Base-by-base conservation (phyloP, 257 asterid genomes). In the Solanum microdontum region DNA sequence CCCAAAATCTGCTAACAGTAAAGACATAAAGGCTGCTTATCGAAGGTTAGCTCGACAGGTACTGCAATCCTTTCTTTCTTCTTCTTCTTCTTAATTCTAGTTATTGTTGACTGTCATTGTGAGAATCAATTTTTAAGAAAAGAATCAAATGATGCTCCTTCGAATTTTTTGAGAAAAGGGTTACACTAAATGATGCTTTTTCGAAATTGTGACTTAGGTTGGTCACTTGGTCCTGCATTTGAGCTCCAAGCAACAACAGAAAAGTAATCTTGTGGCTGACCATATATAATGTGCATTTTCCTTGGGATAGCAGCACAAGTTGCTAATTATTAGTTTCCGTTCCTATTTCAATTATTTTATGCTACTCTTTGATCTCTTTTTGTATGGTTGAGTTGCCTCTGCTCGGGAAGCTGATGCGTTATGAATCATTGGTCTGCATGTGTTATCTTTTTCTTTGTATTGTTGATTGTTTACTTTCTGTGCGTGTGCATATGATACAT, bases 41-140 rank as follows among this genome's bases (percentile, higher is more conserved):
- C 93, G 99, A 86, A 96, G 87, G 90, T 88, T 97, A 89, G 99
- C 99, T 85, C 95, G 99, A 58, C 98, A 97, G 99, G 99, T 96
- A 92, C 88, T 82, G 62, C 40, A 70, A 84, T 48, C 26, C 23
- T 75, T 33, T 77, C 15, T 15, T 40, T 39, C 12, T 76, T 23
- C 10, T 36, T 58, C 83, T 88, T 32, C 10, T 36, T 58, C 83
- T 88, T 32, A 66, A 30, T 82, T 58, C 24, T 19, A 58, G 11
- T 8, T 58, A 19, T 58, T 58, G 11, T 58, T 58, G 1, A 58
- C 66, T 21, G 5, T 58, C 24, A 58, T 58, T 58, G 66, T 58
- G 66, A 58, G 66, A 58, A 58, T 58, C 24, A 58, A 19, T 58
- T 58, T 19, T 58, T 19, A 19, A 58, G 2, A 19, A 58, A 58